A percentile compares a stretch with the other conserved stretches of the same genome.
phyloP scores from a whole-genome alignment of 2,329 filamentous ascomycete species.

The Pseudogymnoascus sp. region DNA sequence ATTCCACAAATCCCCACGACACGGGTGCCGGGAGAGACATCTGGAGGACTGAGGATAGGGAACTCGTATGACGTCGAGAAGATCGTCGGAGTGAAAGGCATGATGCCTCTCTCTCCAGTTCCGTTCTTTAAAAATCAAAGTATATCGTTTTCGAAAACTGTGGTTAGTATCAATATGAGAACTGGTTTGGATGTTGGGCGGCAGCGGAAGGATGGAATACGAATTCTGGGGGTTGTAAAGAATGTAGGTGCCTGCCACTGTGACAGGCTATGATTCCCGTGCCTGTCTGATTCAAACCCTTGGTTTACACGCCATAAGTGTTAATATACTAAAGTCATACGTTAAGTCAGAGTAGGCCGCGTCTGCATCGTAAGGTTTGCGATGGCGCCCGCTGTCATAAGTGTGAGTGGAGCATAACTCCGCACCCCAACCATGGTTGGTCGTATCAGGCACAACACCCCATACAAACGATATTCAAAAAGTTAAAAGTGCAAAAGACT shows the following conservation, averaged over 20 bases:
- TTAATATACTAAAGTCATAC: neutral
- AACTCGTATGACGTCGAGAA: slow-evolving; percentile 6
- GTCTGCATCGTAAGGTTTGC: neutral
- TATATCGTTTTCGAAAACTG: neutral
- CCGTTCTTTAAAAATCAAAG: neutral
- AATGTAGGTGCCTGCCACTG: neutral
- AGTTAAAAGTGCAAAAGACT: slow-evolving; percentile 1
- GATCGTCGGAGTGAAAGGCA: neutral
- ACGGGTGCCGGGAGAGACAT: neutral
- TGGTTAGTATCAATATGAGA: neutral
- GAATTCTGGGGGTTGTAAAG: neutral
- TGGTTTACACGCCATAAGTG: neutral
- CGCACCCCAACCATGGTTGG: neutral
- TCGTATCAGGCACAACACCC: neutral
- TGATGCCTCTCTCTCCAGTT: neutral
- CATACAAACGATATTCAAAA: neutral
- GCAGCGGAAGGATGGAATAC: neutral
- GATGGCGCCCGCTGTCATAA: neutral
- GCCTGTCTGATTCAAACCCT: neutral
- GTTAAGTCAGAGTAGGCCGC: neutral
- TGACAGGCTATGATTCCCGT: neutral
- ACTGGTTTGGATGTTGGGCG: neutral
- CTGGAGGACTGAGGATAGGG: neutral
- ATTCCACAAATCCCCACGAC: slow-evolving; percentile 3
- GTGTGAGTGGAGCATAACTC: neutral